Evolutionary conservation across 179 eudicot genomes (phyloP), one percentile per base, ranked within the genome.

Genomic region (Actinidia arguta): DNA sequence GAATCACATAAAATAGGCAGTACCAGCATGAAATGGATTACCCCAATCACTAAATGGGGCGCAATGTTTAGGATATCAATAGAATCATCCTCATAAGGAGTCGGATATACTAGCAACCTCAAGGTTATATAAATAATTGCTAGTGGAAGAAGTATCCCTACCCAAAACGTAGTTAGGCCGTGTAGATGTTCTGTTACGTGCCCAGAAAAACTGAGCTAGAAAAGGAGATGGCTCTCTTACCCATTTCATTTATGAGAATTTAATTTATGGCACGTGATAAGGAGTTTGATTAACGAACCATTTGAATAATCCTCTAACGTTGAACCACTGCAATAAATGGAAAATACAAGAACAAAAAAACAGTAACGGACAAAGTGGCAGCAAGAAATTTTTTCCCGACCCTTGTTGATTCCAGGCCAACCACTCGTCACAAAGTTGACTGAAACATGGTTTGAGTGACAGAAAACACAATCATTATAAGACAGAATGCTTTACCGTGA

Each of bases 331-430:
- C 81, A 85, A 36, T 73, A 76, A 17, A 51, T 1, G 61, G 4
- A 18, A 22, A 31, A 16, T 48, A 31, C 8, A 39, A 27, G 7
- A 68, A 42, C 8, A 39, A 9, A 67, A 68, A 39, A 68, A 48
- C 86, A 81, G 8, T 94, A 95, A 61, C 11, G 42, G 42, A 80
- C 3, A 80, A 51, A 78, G 14, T 18, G 52, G 68, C 73, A 44
- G 75, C 55, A 18, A 70, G 48, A 52, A 66, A 55, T 31, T 59
- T 67, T 95, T 94, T 31, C 91, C 87, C 80, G 5, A 96, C 99
- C 99, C 94, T 92, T 93, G 76, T 92, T 93, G 82, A 90, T 93
- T 80, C 97, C 97, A 78, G 99, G 95, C 24, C 98, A 96, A 56
- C 98, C 95, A 85, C 97, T 96, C 84, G 92, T 89, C 13, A 97